Percentiles rank a stretch among this genome's conserved stretches.
phyloP scores from a whole-genome alignment of 2,329 filamentous ascomycete species.

The Leptodontidium sp. region DNA sequence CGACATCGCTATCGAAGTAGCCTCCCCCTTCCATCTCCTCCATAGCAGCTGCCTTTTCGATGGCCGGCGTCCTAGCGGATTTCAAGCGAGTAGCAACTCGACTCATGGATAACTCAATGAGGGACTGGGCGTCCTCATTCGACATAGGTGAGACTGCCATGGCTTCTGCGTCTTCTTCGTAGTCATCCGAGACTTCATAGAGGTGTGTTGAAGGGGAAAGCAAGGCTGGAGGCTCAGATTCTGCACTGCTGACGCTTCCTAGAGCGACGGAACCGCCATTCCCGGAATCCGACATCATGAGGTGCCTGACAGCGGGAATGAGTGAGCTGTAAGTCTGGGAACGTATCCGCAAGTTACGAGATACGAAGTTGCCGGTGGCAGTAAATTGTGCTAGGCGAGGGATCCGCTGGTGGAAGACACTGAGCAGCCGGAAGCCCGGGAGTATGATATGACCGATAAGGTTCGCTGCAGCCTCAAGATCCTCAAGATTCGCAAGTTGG shows the following conservation, averaged over 20 bases:
- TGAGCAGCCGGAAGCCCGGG: slow-evolving; percentile 17
- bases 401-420: neutral
- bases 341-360: slow-evolving; percentile 12
- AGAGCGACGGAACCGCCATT: slow-evolving; percentile 1
- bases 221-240: slow-evolving; percentile 6
- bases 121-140: slow-evolving; percentile 64
- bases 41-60: slow-evolving; percentile 65
- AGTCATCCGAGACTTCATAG: slow-evolving; percentile 25
- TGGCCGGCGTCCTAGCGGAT: slow-evolving; percentile 61
- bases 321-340: neutral
- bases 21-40: slow-evolving; percentile 56
- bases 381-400: neutral
- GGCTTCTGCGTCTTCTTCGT: slow-evolving; percentile 37
- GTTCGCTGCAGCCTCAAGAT: slow-evolving; percentile 7
- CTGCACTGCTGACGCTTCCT: slow-evolving; percentile 23
- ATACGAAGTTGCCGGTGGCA: slow-evolving; percentile 5
- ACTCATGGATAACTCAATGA: slow-evolving; percentile 67
- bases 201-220: slow-evolving; percentile 24
- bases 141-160: slow-evolving; percentile 38
- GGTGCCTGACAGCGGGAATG: neutral
- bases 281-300: slow-evolving; percentile 19
- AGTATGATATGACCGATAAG: slow-evolving; percentile 14
- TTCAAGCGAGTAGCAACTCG: slow-evolving; percentile 63
- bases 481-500: neutral
- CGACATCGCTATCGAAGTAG: slow-evolving; percentile 50